Evolutionary conservation across 2,329 filamentous ascomycete genomes (phyloP), one percentile per base, ranked within the genome.

Genomic region (Fusarium lyarnte): DNA sequence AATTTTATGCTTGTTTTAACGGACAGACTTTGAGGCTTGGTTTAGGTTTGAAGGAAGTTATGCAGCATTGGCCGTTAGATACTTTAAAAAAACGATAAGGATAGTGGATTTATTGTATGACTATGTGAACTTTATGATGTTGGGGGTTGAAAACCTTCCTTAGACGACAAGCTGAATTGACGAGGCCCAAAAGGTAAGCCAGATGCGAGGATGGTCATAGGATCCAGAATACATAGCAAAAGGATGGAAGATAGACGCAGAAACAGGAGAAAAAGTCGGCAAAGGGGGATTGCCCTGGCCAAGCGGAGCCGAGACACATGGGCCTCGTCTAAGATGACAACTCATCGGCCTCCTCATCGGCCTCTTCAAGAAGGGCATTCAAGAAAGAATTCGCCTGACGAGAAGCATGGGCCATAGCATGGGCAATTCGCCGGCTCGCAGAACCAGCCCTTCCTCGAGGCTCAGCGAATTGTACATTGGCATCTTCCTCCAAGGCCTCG

Each of bases 101-200:
- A 51, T 16, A 6, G 8, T 25, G 13, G 9, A 6, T 52, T 8
- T 1, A 21, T 52, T 6, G 5, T 12, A 8, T 16, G 2, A 36
- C 12, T 0, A 36, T 36, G 23, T 36, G 8, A n/a, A 12, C 17
- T 36, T 7, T 10, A 1, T 14, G 8, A 2, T 7, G 2, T 2
- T 23, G 8, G 27, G 4, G 2, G 3, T 23, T 23, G 1, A 19
- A 12, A 7, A 9, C 8, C 2, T 49, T 23, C 2, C 6, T 23
- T 9, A 4, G 19, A 3, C 35, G 35, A 36, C 25, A 29, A 19
- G 3, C 17, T 29, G 13, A 12, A 25, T 6, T n/a, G 25, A 11
- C 19, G 14, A 29, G 14, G 23, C 3, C n/a, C 4, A 23, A 1
- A 6, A 33, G n/a, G n/a, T 14, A 9, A 33, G 11, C 16, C 29